These are phyloP conservation scores for Alternaria viburni DNA, from an alignment of 2,329 filamentous ascomycete genomes.

Conservation along the genomic window DNA sequence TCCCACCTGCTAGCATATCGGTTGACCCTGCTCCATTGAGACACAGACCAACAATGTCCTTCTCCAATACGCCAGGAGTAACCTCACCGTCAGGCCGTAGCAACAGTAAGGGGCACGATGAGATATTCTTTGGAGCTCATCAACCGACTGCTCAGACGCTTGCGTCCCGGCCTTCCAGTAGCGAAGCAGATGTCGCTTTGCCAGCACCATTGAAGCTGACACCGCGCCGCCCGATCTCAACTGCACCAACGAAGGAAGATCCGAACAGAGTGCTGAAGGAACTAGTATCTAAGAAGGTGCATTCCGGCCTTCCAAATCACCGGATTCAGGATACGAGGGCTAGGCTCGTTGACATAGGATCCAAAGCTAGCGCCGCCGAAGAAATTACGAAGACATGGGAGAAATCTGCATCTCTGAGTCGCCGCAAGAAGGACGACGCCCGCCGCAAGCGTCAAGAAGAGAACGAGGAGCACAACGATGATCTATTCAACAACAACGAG, in stretches of 20 bases:
- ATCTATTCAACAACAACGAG: conserved; percentile 62
- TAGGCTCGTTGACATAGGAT: conserved; percentile 18
- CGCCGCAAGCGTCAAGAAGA: conserved; percentile 59
- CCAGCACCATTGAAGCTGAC: conserved; percentile 35
- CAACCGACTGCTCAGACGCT: conserved; percentile 15
- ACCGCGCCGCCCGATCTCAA: conserved; percentile 20
- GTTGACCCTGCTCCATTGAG: conserved; percentile 13
- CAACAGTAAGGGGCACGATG: conserved; percentile 34
- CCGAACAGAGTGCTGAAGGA: conserved; percentile 24
- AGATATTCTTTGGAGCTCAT: conserved; percentile 44
- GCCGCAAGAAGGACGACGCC: conserved; percentile 56
- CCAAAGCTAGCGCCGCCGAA: conserved; percentile 26
- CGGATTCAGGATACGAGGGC: conserved; percentile 31
- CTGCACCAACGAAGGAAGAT: conserved; percentile 18
- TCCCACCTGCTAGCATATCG: conserved; percentile 26
- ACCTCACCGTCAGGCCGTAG: conserved; percentile 11
- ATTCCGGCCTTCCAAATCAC: conserved; percentile 14
- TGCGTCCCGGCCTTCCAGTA: conserved; percentile 25
- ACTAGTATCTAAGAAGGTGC: conserved; percentile 28
- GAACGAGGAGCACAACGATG: conserved; percentile 60
- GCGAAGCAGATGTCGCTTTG: conserved; percentile 29
- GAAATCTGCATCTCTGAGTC: conserved; percentile 50
- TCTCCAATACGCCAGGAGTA: conserved; percentile 15
- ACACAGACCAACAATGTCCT: conserved; percentile 35
- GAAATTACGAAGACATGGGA: conserved; percentile 53